These are phyloP conservation scores for Hypoxylon lienhwacheense DNA, from an alignment of 495 filamentous ascomycete species.

Conservation along the genomic window DNA sequence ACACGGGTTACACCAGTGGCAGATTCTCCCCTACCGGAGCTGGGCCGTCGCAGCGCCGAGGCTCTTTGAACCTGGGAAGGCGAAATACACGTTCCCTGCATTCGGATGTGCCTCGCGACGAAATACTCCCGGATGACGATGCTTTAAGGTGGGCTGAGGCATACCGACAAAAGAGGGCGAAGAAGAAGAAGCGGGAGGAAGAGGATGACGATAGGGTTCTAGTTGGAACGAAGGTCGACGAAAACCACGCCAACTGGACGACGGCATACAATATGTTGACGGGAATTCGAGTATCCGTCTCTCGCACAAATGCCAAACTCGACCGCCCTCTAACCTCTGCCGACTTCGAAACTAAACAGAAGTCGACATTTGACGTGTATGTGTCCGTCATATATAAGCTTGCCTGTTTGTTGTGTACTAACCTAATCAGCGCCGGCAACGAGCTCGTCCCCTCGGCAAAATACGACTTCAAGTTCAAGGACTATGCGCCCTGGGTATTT, in stretches of 20 bases:
- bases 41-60: constrained; percentile 58
- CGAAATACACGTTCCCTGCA: constrained; percentile 81
- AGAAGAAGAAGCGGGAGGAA: constrained; percentile 78
- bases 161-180: constrained; percentile 85
- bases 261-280: constrained; percentile 99
- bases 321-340: constrained; percentile 83
- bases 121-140: constrained; percentile 84
- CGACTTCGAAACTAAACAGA: constrained; percentile 90
- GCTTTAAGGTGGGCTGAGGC: constrained; percentile 90
- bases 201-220: constrained; percentile 92
- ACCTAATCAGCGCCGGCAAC: constrained; percentile 73
- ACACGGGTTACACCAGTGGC: constrained; percentile 69
- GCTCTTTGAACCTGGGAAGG: constrained; percentile 79
- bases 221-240: constrained; percentile 97
- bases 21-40: constrained; percentile 77
- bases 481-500: constrained; percentile 99
- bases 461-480: constrained; percentile 99
- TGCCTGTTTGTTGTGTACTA: constrained; percentile 13
- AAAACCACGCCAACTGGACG: constrained; percentile 96
- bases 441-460: constrained; percentile 97
- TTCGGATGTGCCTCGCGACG: constrained; percentile 80
- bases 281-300: constrained; percentile 95
- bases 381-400: constrained; percentile 34
- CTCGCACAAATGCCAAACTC: constrained; percentile 94
- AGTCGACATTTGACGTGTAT: constrained; percentile 98